Evolutionary conservation across 2,329 filamentous ascomycete species (phyloP).

Genomic region (Neonectria punicea): DNA sequence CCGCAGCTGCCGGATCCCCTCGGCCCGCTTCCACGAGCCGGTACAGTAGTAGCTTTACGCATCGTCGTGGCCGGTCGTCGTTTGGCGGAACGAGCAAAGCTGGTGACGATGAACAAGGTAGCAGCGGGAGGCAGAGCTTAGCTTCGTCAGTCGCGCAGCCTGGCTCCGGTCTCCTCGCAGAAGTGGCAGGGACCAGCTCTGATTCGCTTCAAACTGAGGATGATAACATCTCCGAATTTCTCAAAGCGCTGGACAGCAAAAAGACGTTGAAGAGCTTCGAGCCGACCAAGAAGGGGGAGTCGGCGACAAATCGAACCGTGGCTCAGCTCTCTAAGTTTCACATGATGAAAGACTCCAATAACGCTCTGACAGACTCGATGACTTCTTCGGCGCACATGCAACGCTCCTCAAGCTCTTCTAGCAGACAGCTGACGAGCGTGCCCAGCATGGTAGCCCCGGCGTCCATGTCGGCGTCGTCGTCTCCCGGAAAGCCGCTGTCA

Average conservation of each 20-base stretch:
- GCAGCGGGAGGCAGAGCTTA: conserved; percentile 83
- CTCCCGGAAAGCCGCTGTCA: conserved; percentile 88
- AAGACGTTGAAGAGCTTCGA: conserved; percentile 88
- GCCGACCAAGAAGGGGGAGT: conserved; percentile 71
- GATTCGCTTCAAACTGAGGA: conserved; percentile 80
- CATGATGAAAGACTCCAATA: conserved; percentile 88
- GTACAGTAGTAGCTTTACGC: conserved; percentile 94
- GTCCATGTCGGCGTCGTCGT: conserved; percentile 85
- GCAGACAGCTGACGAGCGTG: conserved; percentile 67
- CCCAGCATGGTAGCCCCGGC: conserved; percentile 76
- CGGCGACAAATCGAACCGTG: conserved; percentile 77
- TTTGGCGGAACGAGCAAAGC: conserved; percentile 76
- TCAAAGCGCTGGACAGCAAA: conserved; percentile 87
- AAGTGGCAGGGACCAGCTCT: conserved; percentile 72
- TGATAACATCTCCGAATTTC: conserved; percentile 91
- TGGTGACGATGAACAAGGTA: conserved; percentile 77
- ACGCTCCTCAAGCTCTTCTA: conserved; percentile 80
- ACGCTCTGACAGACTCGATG: conserved; percentile 90
- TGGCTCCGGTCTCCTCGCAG: conserved; percentile 82
- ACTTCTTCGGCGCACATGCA: conserved; percentile 89
- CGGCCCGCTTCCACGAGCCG: conserved; percentile 80
- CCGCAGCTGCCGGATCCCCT: conserved; percentile 79
- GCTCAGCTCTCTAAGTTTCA: conserved; percentile 88
- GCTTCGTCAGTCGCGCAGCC: conserved; percentile 77
- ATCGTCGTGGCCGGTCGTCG: conserved; percentile 81